These are phyloP conservation scores for Colletotrichum coccodes DNA, from an alignment of 2,329 filamentous ascomycete genomes.

Conservation along the genomic window DNA sequence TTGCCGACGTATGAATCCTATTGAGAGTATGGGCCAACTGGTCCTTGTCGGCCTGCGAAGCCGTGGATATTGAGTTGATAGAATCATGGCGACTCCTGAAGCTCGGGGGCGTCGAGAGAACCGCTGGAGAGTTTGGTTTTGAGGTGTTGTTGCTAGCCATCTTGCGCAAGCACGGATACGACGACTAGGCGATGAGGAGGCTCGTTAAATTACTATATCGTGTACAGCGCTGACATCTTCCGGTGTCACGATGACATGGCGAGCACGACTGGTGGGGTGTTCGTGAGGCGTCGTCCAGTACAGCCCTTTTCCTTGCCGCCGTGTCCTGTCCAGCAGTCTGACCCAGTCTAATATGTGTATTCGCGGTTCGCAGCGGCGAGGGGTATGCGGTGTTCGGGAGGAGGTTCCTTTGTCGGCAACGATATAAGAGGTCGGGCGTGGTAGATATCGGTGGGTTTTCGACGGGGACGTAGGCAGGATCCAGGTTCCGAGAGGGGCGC, in stretches of 20 bases:
- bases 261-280: neutral
- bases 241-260: slow-evolving; percentile 18
- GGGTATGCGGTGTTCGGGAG: neutral
- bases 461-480: neutral
- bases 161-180: slow-evolving; percentile 9
- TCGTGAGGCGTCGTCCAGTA: neutral
- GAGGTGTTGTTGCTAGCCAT: slow-evolving; percentile 45
- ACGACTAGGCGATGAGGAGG: neutral
- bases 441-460: slow-evolving; percentile 3
- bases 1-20: slow-evolving; percentile 90
- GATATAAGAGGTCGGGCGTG: neutral
- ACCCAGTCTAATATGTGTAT: neutral
- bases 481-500: slow-evolving; percentile 8
- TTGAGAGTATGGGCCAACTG: slow-evolving; percentile 82
- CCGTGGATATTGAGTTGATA: slow-evolving; percentile 52
- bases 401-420: neutral
- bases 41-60: slow-evolving; percentile 68
- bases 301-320: slow-evolving; percentile 10
- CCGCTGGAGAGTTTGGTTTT: slow-evolving; percentile 42
- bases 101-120: slow-evolving; percentile 43
- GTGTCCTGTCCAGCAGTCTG: neutral
- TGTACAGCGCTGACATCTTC: slow-evolving; percentile 14
- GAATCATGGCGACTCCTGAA: slow-evolving; percentile 50
- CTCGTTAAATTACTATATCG: slow-evolving; percentile 8
- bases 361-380: neutral